Evolutionary conservation across 768 basidiomycete genomes (phyloP).

Genomic region (Daedalea quercina): DNA sequence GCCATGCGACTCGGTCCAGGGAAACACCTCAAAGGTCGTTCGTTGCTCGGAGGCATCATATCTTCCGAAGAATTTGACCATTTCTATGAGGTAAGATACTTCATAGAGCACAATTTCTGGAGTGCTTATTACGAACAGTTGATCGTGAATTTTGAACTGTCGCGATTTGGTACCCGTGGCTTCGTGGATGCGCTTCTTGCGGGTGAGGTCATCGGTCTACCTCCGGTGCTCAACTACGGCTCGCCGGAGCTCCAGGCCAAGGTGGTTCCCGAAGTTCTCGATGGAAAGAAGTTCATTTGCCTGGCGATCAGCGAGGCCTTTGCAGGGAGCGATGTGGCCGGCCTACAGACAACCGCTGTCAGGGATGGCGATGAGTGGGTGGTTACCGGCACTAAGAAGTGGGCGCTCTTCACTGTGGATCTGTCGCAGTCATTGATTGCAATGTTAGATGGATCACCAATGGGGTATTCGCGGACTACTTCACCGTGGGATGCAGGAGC

Average conservation of each 20-base stretch:
- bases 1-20: conserved; percentile 91
- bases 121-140: conserved; percentile 33
- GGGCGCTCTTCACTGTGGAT: conserved; percentile 10
- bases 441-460: conserved; percentile 80
- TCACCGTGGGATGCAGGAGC: conserved; percentile 73
- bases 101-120: background rate
- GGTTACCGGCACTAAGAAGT: conserved; percentile 94
- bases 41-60: conserved; percentile 68
- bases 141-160: conserved; percentile 77
- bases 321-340: conserved; percentile 81
- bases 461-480: conserved; percentile 79
- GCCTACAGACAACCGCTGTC: conserved; percentile 79
- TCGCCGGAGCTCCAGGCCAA: conserved; percentile 62
- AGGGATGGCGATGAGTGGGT: conserved; percentile 84
- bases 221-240: conserved; percentile 86
- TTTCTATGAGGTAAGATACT: conserved; percentile 70
- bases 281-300: conserved; percentile 79
- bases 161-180: conserved; percentile 77
- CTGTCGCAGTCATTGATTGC: background rate
- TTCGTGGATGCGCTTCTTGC: conserved; percentile 84
- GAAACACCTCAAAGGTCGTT: conserved; percentile 76
- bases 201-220: conserved; percentile 80
- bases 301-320: conserved; percentile 94
- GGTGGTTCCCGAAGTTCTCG: conserved; percentile 67
- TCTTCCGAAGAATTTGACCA: conserved; percentile 87